phyloP scores from a whole-genome alignment of 495 filamentous ascomycete species.

The Podospora bellae-mahoneyi region DNA sequence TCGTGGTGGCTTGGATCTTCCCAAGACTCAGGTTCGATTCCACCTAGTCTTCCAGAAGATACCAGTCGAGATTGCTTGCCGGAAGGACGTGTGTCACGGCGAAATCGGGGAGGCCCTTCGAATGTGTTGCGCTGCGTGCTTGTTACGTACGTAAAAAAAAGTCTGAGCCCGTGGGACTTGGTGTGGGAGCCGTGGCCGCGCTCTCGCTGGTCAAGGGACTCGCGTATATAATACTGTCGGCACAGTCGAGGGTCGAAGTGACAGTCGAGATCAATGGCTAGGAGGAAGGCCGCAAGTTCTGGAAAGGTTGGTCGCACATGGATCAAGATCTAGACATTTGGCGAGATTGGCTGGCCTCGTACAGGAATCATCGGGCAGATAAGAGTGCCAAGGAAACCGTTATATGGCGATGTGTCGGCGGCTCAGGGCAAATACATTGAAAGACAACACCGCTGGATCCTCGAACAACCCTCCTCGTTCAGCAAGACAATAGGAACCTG shows the following conservation, averaged over 20 bases:
- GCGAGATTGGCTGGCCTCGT: conserved; percentile 17
- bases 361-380: conserved; percentile 5
- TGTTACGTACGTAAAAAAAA: background rate
- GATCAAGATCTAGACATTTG: conserved; percentile 19
- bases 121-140: background rate
- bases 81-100: background rate
- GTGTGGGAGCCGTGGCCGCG: background rate
- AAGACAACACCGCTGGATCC: background rate
- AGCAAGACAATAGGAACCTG: background rate
- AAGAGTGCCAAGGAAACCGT: conserved; percentile 1
- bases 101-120: conserved; percentile 2
- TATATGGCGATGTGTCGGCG: conserved; percentile 3
- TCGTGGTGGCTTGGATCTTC: conserved; percentile 11
- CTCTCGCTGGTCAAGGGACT: background rate
- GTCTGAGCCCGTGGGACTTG: background rate
- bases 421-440: conserved; percentile 7
- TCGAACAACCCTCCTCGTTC: conserved; percentile 4
- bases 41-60: background rate
- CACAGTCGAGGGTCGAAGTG: background rate
- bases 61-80: background rate
- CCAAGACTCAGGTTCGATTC: conserved; percentile 12
- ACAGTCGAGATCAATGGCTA: conserved; percentile 2
- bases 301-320: conserved; percentile 17
- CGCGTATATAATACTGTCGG: background rate
- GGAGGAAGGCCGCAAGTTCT: conserved; percentile 9